A percentile compares a stretch with the other conserved stretches of the same genome.
These are phyloP conservation scores for Chaetomiaceae sp. DNA, from an alignment of 2,329 filamentous ascomycete species.

Conservation along the genomic window DNA sequence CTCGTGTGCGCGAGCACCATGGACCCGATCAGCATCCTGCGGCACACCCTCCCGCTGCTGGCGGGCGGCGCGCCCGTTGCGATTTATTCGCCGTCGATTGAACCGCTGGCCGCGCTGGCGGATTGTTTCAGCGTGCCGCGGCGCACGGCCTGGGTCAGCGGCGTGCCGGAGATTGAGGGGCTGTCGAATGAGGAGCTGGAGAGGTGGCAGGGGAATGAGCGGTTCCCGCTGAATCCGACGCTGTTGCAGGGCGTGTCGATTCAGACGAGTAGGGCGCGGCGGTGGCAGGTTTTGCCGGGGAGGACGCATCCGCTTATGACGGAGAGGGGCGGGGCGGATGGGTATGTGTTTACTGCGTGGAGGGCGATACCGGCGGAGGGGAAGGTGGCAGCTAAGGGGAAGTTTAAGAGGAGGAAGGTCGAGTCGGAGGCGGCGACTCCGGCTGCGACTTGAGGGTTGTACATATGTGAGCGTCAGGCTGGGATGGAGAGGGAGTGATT, in stretches of 20 bases:
- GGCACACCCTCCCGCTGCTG: constrained; percentile 72
- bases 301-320: constrained; percentile 95
- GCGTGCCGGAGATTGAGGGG: constrained; percentile 40
- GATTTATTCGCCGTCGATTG: constrained; percentile 76
- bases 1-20: constrained; percentile 78
- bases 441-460: neutral
- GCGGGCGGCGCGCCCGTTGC: constrained; percentile 79
- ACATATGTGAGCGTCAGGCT: too few species aligned
- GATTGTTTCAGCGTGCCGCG: constrained; percentile 82
- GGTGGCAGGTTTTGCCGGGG: constrained; percentile 89
- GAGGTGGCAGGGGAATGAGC: constrained; percentile 56
- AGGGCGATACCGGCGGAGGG: constrained; percentile 76
- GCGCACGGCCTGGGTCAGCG: constrained; percentile 62
- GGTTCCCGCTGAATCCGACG: constrained; percentile 86
- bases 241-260: constrained; percentile 73
- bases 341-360: constrained; percentile 82
- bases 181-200: constrained; percentile 48
- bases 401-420: constrained; percentile 58
- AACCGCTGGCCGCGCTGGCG: constrained; percentile 70
- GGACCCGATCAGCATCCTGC: constrained; percentile 73
- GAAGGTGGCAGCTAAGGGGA: constrained; percentile 76
- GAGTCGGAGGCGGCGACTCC: constrained; percentile 16
- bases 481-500: neutral
- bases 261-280: constrained; percentile 72
- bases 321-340: constrained; percentile 78